Base-by-base conservation (phyloP, 164 flowering plant species). In the Echeveria elegans region DNA sequence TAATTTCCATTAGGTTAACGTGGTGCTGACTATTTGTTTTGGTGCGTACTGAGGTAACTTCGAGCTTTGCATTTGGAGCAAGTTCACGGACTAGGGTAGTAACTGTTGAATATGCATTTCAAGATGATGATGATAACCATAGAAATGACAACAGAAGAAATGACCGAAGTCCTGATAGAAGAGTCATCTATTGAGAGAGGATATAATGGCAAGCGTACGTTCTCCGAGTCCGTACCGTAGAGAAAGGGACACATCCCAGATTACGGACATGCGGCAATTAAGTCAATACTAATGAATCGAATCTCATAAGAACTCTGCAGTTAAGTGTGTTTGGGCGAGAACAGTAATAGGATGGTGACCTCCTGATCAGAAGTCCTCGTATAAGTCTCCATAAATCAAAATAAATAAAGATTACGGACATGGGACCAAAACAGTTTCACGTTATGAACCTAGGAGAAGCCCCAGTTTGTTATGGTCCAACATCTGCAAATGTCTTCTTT, bases 101-200 rank as follows among this genome's bases (percentile, higher is more conserved):
- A 56, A 82, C 96, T 10, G 99, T 94, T 68, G 99, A 94, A 66
- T 94, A 88, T 84, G 95, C 99, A 29, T 83, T 79, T 19, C 81
- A 88, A 45, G 97, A 94, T 82, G 96, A 94, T 75, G 97, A 91
- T 75, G 98, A 53, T 24, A 53, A 85, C 7, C 60, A 53, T 30
- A 53, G 60, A 18, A 53, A 3, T 53, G 60, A 53, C 6, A 12
- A 23, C 26, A 82, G 76, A 68, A 79, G 78, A 72, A 79, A 83
- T 77, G 92, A 89, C 1, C 65, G 79, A 63, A 85, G 92, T 68
- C 95, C 96, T 66, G 90, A 81, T 15, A 75, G 86, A 64, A 53
- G 60, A 53, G 74, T 82, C 45, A 60, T 82, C 87, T 4, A 80
- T 80, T 30, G 81, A 74, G n/a, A 65, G 80, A 79, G 79, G 80